phyloP scores from a whole-genome alignment of 257 asterid genomes.

The Salvia rosmarinus region DNA sequence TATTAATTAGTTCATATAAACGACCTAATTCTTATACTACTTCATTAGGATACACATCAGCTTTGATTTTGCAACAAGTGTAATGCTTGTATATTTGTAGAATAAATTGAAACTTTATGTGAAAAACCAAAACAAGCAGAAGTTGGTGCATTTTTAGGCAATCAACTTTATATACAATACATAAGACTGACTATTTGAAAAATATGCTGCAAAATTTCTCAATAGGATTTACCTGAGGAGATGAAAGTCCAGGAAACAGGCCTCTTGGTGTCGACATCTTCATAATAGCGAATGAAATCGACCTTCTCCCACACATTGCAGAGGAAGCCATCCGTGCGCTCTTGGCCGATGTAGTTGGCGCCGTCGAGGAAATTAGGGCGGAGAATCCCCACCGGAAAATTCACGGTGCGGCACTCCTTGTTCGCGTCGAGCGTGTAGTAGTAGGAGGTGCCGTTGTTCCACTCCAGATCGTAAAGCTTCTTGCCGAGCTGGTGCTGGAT shows the following conservation, averaged over 20 bases:
- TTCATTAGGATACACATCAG: too few relatives aligned
- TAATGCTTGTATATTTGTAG: too few relatives aligned
- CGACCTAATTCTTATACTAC: too few relatives aligned
- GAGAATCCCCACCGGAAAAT: constrained; percentile 63
- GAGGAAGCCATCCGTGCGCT: constrained; percentile 59
- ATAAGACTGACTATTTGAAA: too few relatives aligned
- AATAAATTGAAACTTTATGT: too few relatives aligned
- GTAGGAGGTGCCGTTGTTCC: constrained; percentile 74
- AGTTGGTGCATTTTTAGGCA: too few relatives aligned
- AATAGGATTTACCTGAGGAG: constrained; percentile 34
- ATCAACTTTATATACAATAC: too few relatives aligned
- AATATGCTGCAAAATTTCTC: too few relatives aligned
- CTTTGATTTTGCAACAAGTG: too few relatives aligned
- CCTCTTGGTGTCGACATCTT: constrained; percentile 61
- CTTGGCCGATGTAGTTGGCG: constrained; percentile 61
- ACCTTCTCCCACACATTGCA: constrained; percentile 83
- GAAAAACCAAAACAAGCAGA: too few relatives aligned
- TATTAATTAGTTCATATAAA: too few relatives aligned
- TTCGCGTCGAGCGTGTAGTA: constrained; percentile 56
- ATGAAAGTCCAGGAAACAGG: constrained; percentile 79
- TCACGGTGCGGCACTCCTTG: constrained; percentile 47
- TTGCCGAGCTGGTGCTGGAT: constrained; percentile 66
- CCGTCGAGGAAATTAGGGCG: constrained; percentile 68
- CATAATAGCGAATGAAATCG: constrained; percentile 71
- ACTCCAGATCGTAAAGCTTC: constrained; percentile 60